Evolutionary conservation across 768 basidiomycete species (phyloP).

Genomic region (Naganishia onofrii): DNA sequence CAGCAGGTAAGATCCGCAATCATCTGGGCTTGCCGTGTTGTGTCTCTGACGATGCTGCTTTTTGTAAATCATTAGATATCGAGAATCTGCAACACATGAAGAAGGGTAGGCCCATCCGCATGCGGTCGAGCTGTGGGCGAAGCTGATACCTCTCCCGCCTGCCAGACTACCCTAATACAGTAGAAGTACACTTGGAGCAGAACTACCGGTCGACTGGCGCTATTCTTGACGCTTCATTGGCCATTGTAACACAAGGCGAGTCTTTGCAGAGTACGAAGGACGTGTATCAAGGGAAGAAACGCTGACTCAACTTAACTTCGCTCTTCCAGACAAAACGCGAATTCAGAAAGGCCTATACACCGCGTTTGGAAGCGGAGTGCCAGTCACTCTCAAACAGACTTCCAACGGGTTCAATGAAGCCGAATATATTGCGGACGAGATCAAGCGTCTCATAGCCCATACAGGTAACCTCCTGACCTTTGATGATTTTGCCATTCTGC

Average conservation of each 20-base stretch:
- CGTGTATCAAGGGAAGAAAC: background rate
- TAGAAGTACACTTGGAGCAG: slow-evolving; percentile 73
- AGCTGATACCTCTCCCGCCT: slow-evolving; percentile 7
- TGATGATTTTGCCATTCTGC: slow-evolving; percentile 78
- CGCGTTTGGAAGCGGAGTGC: slow-evolving; percentile 63
- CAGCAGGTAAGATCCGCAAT: slow-evolving; percentile 54
- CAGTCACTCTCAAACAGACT: slow-evolving; percentile 60
- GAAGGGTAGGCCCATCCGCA: slow-evolving; percentile 56
- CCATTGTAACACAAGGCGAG: slow-evolving; percentile 77
- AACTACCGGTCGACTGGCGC: slow-evolving; percentile 81
- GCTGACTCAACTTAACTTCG: background rate
- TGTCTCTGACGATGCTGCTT: background rate
- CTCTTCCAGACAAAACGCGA: slow-evolving; percentile 69
- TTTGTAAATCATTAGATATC: slow-evolving; percentile 55
- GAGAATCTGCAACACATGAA: slow-evolving; percentile 72
- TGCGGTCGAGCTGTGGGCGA: background rate
- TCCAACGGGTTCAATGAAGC: slow-evolving; percentile 64
- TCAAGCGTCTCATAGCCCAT: slow-evolving; percentile 71
- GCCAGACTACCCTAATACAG: slow-evolving; percentile 64
- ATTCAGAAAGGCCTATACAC: slow-evolving; percentile 72
- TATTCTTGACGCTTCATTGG: slow-evolving; percentile 69
- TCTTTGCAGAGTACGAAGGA: background rate
- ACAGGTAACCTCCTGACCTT: slow-evolving; percentile 69
- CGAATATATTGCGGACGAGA: slow-evolving; percentile 68
- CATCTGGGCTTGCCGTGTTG: background rate